Conservation (phyloP, 805 yeast genomes). For the Grigorovia jiainica region DNA sequence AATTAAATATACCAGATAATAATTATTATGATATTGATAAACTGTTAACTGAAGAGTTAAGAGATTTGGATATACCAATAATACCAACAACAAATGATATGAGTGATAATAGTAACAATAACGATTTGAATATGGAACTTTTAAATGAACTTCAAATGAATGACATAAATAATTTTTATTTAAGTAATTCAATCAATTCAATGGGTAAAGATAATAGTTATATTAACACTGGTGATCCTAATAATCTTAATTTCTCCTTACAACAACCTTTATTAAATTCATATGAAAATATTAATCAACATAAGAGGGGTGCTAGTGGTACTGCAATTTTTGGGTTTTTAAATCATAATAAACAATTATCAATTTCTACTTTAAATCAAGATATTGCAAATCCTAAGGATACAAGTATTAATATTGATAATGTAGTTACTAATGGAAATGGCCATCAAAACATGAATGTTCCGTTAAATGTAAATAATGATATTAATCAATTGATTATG, state of each 20-base stretch:
- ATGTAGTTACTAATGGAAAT: not conserved
- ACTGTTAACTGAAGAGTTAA: conserved; percentile 46
- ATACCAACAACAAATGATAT: conserved; percentile 9
- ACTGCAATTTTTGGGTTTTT: conserved; percentile 72
- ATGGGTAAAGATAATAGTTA: not conserved
- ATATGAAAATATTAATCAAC: conserved; percentile 23
- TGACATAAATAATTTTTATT: too few relatives aligned
- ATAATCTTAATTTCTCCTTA: too few relatives aligned
- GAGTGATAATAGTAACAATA: conserved; percentile 4
- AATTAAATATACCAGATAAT: conserved; percentile 31
- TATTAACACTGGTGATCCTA: too few relatives aligned
- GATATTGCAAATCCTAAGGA: not conserved
- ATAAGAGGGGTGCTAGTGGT: conserved; percentile 60
- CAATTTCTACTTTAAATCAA: conserved; percentile 39
- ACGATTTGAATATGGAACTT: not conserved
- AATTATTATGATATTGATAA: conserved; percentile 46
- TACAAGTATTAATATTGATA: not conserved
- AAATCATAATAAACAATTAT: conserved; percentile 53
- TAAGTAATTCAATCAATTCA: too few relatives aligned
- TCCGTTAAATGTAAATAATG: not conserved
- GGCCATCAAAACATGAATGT: not conserved
- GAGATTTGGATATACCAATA: conserved; percentile 55
- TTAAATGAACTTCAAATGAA: too few relatives aligned
- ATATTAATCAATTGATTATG: conserved; percentile 7
- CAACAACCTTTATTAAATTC: conserved; percentile 1